phyloP scores from a whole-genome alignment of 257 asterid species.

The Petunia secreta region DNA sequence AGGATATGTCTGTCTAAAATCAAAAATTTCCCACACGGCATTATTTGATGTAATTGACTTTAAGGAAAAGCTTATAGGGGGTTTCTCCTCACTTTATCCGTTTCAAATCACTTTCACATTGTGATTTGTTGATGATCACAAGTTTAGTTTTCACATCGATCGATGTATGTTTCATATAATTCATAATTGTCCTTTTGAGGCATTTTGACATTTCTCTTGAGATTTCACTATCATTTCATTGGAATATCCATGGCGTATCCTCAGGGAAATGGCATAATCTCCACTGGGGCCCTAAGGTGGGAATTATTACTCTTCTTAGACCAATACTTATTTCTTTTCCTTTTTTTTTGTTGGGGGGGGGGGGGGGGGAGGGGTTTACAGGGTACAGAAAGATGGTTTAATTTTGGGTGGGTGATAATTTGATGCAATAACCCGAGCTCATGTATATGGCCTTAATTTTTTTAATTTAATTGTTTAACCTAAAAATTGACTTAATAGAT shows the following conservation, averaged over 20 bases:
- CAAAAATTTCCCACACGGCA: background rate
- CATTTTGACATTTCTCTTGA: conserved; percentile 34
- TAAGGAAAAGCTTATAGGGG: background rate
- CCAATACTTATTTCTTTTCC: background rate
- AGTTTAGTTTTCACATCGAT: background rate
- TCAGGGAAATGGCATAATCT: conserved; percentile 30
- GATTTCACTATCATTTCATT: conserved; percentile 40
- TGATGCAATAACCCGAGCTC: no score
- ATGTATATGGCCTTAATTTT: no score
- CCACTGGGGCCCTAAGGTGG: conserved; percentile 40
- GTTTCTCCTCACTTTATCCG: background rate
- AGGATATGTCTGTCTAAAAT: background rate
- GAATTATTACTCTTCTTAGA: background rate
- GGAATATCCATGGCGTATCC: conserved; percentile 31
- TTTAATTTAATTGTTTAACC: no score
- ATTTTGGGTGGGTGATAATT: no score
- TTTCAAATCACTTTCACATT: background rate
- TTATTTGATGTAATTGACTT: conserved; percentile 17
- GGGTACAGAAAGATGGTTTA: no score
- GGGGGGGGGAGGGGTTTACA: background rate
- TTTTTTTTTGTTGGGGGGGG: background rate
- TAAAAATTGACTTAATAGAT: no score
- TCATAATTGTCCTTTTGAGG: conserved; percentile 23
- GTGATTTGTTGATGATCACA: background rate
- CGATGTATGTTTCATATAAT: background rate